These are phyloP conservation scores for Boeremia exigua DNA, from an alignment of 2,329 filamentous ascomycete genomes.

Conservation along the genomic window DNA sequence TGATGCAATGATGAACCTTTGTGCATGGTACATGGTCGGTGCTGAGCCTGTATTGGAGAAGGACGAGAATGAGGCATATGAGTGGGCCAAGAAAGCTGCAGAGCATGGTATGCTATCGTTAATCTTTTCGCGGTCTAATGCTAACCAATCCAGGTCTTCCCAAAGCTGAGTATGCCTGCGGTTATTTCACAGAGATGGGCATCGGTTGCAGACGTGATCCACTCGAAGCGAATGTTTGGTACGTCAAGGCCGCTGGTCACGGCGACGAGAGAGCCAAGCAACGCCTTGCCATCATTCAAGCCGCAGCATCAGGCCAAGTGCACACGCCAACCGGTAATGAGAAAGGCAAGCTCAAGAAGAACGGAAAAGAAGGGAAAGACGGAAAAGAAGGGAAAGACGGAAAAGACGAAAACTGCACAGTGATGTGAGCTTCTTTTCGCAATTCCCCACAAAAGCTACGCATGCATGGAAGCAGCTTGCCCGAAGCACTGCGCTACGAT, in stretches of 20 bases:
- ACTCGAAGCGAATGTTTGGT: conserved; percentile 98
- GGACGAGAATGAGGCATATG: conserved; percentile 94
- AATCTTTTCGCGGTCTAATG: background rate
- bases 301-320: conserved; percentile 71
- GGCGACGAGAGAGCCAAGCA: conserved; percentile 91
- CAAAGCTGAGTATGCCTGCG: conserved; percentile 89
- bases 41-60: conserved; percentile 91
- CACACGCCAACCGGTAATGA: conserved; percentile 23
- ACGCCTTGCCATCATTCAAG: conserved; percentile 82
- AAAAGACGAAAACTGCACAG: conserved; percentile 49
- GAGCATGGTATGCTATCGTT: conserved; percentile 71
- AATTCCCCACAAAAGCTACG: background rate
- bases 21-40: conserved; percentile 97
- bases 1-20: conserved; percentile 95
- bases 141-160: conserved; percentile 58
- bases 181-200: conserved; percentile 98
- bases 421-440: conserved; percentile 36
- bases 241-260: conserved; percentile 90
- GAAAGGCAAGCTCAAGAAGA: conserved; percentile 44
- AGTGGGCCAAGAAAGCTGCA: conserved; percentile 90
- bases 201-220: conserved; percentile 93
- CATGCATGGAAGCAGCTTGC: background rate
- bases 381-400: conserved; percentile 39
- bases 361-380: conserved; percentile 19
- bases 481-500: conserved; percentile 3